Evolutionary conservation across 2,329 filamentous ascomycete species (phyloP).

Genomic region (Xylariaceae sp.): DNA sequence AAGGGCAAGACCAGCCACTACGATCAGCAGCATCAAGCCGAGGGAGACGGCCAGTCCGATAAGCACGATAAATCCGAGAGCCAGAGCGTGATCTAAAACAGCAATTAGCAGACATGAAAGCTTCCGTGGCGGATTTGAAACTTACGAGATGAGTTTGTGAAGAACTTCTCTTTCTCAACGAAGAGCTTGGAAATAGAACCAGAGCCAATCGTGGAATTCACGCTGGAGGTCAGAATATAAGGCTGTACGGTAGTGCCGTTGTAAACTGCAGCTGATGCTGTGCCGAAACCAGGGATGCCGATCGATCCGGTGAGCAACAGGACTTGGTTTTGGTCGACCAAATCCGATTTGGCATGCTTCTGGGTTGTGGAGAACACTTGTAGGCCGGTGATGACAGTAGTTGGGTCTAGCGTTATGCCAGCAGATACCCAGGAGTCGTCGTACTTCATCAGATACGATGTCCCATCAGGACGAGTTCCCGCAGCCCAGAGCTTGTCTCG

Average conservation of each 20-base stretch:
- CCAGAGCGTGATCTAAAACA: conserved; percentile 50
- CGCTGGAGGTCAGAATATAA: conserved; percentile 70
- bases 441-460: conserved; percentile 76
- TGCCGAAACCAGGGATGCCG: conserved; percentile 68
- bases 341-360: conserved; percentile 57
- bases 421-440: conserved; percentile 68
- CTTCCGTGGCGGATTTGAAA: conserved; percentile 19
- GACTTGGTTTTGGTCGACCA: conserved; percentile 62
- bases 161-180: conserved; percentile 73
- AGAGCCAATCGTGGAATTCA: conserved; percentile 53
- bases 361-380: conserved; percentile 72
- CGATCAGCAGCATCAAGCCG: conserved; percentile 69
- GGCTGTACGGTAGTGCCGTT: conserved; percentile 75
- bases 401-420: conserved; percentile 55
- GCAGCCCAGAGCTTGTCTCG: conserved; percentile 75
- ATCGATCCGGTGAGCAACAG: conserved; percentile 84
- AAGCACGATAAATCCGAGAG: conserved; percentile 71
- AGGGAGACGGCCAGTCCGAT: conserved; percentile 76
- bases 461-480: conserved; percentile 58
- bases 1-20: conserved; percentile 67
- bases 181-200: conserved; percentile 77
- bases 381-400: conserved; percentile 68
- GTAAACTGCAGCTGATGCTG: conserved; percentile 79
- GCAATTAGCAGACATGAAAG: conserved; percentile 13
- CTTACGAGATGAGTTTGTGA: conserved; percentile 58